Percentiles rank a stretch among this genome's conserved stretches.
phyloP scores from a whole-genome alignment of 768 basidiomycete species.

The Tephrocybe sp. region DNA sequence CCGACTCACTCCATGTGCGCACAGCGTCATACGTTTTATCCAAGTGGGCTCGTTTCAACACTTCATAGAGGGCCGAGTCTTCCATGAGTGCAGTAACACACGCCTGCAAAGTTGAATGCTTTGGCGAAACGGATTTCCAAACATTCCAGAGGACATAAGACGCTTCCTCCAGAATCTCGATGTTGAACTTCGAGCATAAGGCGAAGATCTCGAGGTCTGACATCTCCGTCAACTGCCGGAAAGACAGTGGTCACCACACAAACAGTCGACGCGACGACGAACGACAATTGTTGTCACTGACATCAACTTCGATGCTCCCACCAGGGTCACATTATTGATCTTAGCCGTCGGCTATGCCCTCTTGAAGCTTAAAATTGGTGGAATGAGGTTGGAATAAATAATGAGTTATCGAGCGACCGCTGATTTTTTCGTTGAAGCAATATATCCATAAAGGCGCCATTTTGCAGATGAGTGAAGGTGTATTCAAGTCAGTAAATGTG shows the following conservation, averaged over 20 bases:
- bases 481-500: too few relatives aligned
- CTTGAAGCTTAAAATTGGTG: too few relatives aligned
- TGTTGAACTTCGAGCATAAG: constrained; percentile 33
- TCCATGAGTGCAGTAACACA: constrained; percentile 32
- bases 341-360: too few relatives aligned
- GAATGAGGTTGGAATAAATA: too few relatives aligned
- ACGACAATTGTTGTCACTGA: not conserved
- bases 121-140: constrained; percentile 30
- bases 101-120: constrained; percentile 29
- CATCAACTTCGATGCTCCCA: not conserved
- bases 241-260: too few relatives aligned
- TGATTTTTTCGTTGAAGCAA: too few relatives aligned
- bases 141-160: constrained; percentile 40
- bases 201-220: constrained; percentile 29
- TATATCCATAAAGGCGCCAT: too few relatives aligned
- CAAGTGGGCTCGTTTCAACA: constrained; percentile 31
- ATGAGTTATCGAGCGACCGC: too few relatives aligned
- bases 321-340: not conserved
- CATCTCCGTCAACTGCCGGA: too few relatives aligned
- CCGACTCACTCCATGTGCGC: constrained; percentile 24
- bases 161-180: constrained; percentile 39
- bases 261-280: constrained; percentile 1
- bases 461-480: too few relatives aligned
- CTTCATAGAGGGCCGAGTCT: constrained; percentile 30
- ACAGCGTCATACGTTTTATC: constrained; percentile 30